Evolutionary conservation across 345 rosid genomes (phyloP), one percentile per base, ranked within the genome.

Genomic region (sweet orange (Citrus sinensis)): DNA sequence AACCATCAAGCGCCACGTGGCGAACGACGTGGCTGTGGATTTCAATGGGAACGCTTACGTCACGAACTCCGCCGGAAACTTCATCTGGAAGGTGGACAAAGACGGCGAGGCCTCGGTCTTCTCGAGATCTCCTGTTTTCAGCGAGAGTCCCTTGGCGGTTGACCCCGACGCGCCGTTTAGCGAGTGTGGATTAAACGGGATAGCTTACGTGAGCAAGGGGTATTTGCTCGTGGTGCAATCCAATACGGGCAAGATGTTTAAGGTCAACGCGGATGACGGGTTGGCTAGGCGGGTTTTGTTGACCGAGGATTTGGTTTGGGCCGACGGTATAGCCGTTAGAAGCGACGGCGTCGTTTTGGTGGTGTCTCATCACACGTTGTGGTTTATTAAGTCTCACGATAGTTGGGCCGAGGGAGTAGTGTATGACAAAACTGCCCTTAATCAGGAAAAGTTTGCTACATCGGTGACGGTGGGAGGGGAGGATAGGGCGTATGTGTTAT

Each of bases 221-320:
- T 93, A 89, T 79, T 81, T 93, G 22, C 77, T 93, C 42, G 97
- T 88, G 83, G 94, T 89, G 66, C 98, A 95, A 77, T 83, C 89
- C 70, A 95, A 92, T 80, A 93, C 99, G 27, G 98, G 98, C 22
- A 93, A 89, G 87, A 58, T 93, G 88, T 92, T 91, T 83, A 93
- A 90, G 80, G 98, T 93, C 4, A 93, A 95, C 59, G 92, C 70
- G 61, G 97, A 85, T 1, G 87, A 70, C 70, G 98, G 98, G 19
- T 70, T 68, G 64, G 98, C 92, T 20, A 91, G 87, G 88, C 22
- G 32, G 19, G 93, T 95, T 27, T 34, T 92, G 59, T 64, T 93
- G 39, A 76, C 75, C 79, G 42, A 79, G 80, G 92, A 91, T 59
- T 72, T 95, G 84, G 17, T 75, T 0, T 40, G 82, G 76, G 94